A percentile compares a stretch with the other conserved stretches of the same genome.
Evolutionary conservation across 169 alveolate species (phyloP).

Genomic region (Haemoproteus tartakovskyi): DNA sequence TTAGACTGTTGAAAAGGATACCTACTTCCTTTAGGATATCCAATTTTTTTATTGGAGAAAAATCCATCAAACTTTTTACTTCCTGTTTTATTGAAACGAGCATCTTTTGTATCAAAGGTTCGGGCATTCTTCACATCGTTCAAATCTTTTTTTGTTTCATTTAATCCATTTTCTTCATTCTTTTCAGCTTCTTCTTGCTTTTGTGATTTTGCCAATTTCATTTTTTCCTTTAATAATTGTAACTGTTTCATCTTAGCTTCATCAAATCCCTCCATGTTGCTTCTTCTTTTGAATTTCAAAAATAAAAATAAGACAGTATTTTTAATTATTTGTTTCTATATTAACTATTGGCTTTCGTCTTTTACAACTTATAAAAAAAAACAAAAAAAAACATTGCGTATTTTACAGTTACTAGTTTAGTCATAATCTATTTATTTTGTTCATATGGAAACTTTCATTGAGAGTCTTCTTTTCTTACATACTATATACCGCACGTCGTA

Average conservation of each 20-base stretch:
- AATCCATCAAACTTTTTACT: constrained; percentile 33
- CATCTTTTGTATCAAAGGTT: constrained; percentile 42
- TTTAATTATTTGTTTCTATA: too few species aligned
- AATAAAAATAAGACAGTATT: too few species aligned
- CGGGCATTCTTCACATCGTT: constrained; percentile 16
- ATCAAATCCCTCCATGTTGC: too few species aligned
- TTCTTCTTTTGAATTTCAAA: too few species aligned
- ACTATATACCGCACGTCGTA: too few species aligned
- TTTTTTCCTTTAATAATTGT: constrained; percentile 57
- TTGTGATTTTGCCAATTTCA: constrained; percentile 57
- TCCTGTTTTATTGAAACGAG: constrained; percentile 37
- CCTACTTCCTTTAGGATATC: constrained; percentile 14
- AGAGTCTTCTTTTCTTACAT: too few species aligned
- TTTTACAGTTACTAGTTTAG: too few species aligned
- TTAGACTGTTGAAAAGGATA: constrained; percentile 17
- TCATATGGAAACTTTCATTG: too few species aligned
- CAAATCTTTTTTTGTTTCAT: constrained; percentile 1
- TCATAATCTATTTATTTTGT: too few species aligned
- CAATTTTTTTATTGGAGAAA: constrained; percentile 14
- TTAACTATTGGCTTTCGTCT: too few species aligned
- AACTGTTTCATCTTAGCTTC: constrained; percentile 66
- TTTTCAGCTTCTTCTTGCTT: constrained; percentile 45
- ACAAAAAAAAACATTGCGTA: too few species aligned
- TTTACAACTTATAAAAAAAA: too few species aligned
- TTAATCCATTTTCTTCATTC: constrained; percentile 9